These are phyloP conservation scores for Hyaloperonospora brassicae DNA, from an alignment of 352 stramenopile species.

Conservation along the genomic window DNA sequence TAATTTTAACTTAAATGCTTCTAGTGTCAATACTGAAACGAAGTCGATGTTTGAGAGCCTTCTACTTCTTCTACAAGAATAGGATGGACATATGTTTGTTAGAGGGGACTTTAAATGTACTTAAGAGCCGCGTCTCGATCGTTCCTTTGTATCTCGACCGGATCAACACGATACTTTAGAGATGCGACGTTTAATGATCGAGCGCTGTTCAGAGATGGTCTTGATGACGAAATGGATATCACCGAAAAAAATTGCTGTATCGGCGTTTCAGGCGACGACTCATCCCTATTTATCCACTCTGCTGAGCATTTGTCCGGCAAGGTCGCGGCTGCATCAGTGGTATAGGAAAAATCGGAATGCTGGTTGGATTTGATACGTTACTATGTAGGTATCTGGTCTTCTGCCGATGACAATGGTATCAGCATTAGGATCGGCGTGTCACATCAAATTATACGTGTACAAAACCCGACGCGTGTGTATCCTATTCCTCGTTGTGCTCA, in stretches of 20 bases:
- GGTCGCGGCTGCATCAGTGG: background rate
- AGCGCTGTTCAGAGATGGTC: background rate
- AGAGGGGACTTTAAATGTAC: background rate
- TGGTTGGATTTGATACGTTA: background rate
- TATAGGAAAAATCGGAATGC: background rate
- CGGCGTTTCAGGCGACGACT: too few species aligned
- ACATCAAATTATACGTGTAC: background rate
- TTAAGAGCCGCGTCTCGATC: background rate
- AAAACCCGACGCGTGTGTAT: background rate
- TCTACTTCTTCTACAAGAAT: background rate
- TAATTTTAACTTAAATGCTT: background rate
- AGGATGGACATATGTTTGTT: too few species aligned
- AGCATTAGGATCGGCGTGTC: background rate
- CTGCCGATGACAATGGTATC: background rate
- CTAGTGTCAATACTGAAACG: background rate
- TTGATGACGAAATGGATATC: too few species aligned
- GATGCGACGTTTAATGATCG: background rate
- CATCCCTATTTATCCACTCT: too few species aligned
- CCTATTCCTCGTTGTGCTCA: background rate
- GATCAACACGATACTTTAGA: background rate
- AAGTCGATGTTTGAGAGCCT: background rate
- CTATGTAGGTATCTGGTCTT: background rate
- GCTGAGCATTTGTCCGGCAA: too few species aligned
- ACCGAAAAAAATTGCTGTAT: too few species aligned
- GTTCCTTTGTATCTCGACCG: background rate